phyloP scores from a whole-genome alignment of 164 flowering plant genomes.

The Euptelea pleiosperma region DNA sequence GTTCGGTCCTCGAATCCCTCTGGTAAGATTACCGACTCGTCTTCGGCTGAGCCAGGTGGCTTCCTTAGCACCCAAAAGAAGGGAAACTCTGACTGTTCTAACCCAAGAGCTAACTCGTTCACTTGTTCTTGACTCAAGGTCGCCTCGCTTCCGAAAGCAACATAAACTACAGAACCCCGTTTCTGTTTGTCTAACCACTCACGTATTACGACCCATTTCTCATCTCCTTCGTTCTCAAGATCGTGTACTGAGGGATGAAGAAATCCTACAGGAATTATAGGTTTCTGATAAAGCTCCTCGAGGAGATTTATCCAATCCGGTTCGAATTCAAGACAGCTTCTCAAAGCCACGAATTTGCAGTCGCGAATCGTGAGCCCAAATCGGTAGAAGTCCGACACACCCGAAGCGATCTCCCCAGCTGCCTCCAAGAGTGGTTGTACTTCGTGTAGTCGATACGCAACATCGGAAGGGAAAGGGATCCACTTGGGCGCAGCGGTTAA shows the following conservation, averaged over 20 bases:
- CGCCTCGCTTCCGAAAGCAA: slow-evolving; percentile 57
- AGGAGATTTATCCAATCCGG: slow-evolving; percentile 45
- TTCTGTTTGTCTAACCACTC: slow-evolving; percentile 41
- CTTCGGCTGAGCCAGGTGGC: slow-evolving; percentile 17
- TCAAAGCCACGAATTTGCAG: slow-evolving; percentile 32
- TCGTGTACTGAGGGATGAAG: slow-evolving; percentile 34
- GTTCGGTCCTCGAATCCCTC: slow-evolving; percentile 31
- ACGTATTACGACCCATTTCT: slow-evolving; percentile 27
- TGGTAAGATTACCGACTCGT: slow-evolving; percentile 24
- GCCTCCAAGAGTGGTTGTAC: slow-evolving; percentile 13
- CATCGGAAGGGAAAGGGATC: slow-evolving; percentile 36
- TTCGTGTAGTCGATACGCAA: slow-evolving; percentile 38
- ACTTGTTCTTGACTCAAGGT: slow-evolving; percentile 24
- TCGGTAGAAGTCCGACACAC: slow-evolving; percentile 29
- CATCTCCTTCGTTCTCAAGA: not conserved
- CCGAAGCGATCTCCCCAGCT: slow-evolving; percentile 18
- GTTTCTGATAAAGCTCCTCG: slow-evolving; percentile 32
- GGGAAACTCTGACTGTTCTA: slow-evolving; percentile 48
- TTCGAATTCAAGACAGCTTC: slow-evolving; percentile 54
- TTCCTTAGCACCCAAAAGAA: slow-evolving; percentile 51
- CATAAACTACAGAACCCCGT: slow-evolving; percentile 39
- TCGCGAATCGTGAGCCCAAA: slow-evolving; percentile 22
- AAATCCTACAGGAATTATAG: slow-evolving; percentile 50
- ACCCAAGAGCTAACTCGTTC: slow-evolving; percentile 47
- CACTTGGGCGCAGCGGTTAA: slow-evolving; percentile 39